Percentiles rank a stretch among this genome's conserved stretches.
Evolutionary conservation across 768 basidiomycete species (phyloP).

Genomic region (Cyathus striatus): DNA sequence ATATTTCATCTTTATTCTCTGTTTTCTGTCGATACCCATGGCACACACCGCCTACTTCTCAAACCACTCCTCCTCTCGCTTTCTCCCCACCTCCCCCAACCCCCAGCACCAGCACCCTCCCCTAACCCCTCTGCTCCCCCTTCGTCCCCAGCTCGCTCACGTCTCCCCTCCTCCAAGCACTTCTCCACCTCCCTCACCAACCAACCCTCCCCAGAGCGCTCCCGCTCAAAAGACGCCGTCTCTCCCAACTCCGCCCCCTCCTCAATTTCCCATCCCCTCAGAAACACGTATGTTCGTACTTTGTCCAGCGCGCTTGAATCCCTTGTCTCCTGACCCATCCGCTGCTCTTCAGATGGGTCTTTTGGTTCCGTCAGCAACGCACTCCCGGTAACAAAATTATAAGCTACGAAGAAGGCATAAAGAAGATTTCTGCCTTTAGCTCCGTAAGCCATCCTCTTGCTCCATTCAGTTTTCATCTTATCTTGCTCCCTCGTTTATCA

Average conservation of each 20-base stretch:
- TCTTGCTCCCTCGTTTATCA: conserved; percentile 20
- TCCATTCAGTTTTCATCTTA: conserved; percentile 1
- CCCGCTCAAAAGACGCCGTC: conserved; percentile 34
- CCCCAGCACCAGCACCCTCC: conserved; percentile 17
- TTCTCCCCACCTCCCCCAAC: conserved; percentile 46
- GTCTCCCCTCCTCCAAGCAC: conserved; percentile 62
- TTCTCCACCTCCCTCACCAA: conserved; percentile 46
- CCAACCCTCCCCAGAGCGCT: conserved; percentile 30
- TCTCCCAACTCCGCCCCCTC: conserved; percentile 24
- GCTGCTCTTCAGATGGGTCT: conserved; percentile 63
- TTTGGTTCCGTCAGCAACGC: conserved; percentile 90
- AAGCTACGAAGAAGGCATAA: conserved; percentile 93
- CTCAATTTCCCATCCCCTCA: conserved; percentile 57
- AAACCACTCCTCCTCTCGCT: conserved; percentile 73
- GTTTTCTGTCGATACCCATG: neutral
- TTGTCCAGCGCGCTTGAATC: conserved; percentile 13
- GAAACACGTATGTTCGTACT: conserved; percentile 85
- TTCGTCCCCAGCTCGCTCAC: conserved; percentile 29
- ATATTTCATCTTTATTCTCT: neutral
- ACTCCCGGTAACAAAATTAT: conserved; percentile 85
- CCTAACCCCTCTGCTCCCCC: conserved; percentile 14
- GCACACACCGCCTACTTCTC: conserved; percentile 61
- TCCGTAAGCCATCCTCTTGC: conserved; percentile 47
- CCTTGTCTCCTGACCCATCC: conserved; percentile 15
- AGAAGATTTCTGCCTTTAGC: conserved; percentile 84